These are phyloP conservation scores for Chloromonas sp. DNA, from an alignment of 163 green algal genomes.

Conservation along the genomic window DNA sequence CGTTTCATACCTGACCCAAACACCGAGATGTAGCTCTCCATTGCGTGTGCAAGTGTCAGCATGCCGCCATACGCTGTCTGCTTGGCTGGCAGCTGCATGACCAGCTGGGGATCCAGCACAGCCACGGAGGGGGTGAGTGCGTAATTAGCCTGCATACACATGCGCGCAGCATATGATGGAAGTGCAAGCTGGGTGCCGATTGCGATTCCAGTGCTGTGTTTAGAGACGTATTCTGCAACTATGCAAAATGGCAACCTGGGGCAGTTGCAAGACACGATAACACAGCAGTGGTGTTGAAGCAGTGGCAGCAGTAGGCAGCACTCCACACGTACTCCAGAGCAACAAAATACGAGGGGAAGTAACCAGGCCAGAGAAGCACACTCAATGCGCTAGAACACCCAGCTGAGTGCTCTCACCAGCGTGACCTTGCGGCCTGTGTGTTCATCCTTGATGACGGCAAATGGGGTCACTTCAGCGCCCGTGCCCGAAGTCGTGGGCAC, in stretches of 20 bases:
- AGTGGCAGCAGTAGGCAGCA: too few species aligned
- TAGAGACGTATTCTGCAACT: too few species aligned
- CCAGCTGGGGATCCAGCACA: slow-evolving; percentile 7
- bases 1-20: slow-evolving; percentile 6
- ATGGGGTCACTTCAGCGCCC: slow-evolving; percentile 6
- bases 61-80: slow-evolving; percentile 9
- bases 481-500: slow-evolving; percentile 9
- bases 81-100: not conserved
- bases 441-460: not conserved
- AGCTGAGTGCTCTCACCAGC: not conserved
- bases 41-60: not conserved
- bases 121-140: slow-evolving; percentile 5
- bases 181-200: too few species aligned
- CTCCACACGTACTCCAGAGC: too few species aligned
- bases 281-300: too few species aligned
- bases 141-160: slow-evolving; percentile 1
- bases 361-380: too few species aligned
- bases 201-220: too few species aligned
- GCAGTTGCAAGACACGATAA: too few species aligned
- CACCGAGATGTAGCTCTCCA: slow-evolving; percentile 16
- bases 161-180: too few species aligned
- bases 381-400: too few species aligned
- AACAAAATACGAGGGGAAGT: too few species aligned
- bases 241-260: too few species aligned
- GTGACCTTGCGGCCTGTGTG: not conserved